Evolutionary conservation across 2,329 filamentous ascomycete genomes (phyloP).

Genomic region (Sarocladium strictum): DNA sequence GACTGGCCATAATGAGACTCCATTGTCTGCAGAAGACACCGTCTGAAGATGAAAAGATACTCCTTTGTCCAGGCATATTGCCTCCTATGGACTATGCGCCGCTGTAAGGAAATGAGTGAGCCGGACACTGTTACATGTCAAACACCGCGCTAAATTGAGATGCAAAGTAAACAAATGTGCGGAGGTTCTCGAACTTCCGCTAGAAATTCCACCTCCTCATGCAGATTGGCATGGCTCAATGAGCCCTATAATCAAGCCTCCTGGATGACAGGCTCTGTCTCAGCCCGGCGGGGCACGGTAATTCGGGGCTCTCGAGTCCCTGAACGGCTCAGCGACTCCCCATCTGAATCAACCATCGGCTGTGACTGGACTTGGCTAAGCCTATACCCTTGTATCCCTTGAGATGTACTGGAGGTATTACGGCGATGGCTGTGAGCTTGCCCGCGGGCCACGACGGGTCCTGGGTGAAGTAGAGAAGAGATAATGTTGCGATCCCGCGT

Average conservation of each 20-base stretch:
- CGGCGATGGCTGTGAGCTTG: conserved; percentile 21
- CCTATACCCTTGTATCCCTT: conserved; percentile 5
- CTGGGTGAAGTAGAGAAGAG: conserved; percentile 41
- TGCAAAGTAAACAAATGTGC: neutral
- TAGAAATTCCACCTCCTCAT: neutral
- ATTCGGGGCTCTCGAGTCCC: neutral
- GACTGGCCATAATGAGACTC: too few species aligned
- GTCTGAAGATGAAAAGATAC: too few species aligned
- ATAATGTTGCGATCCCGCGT: conserved; percentile 34
- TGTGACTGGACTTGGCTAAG: conserved; percentile 6
- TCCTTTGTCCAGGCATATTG: neutral
- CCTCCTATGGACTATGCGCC: neutral
- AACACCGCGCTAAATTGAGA: conserved; percentile 5
- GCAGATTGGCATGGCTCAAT: neutral
- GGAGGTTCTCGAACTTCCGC: neutral
- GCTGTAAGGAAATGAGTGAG: neutral
- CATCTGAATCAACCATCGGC: conserved; percentile 6
- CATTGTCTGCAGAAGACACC: too few species aligned
- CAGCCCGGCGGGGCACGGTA: neutral
- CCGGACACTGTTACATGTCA: neutral
- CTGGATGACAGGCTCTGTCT: conserved; percentile 1
- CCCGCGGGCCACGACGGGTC: conserved; percentile 32
- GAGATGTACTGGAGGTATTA: conserved; percentile 20
- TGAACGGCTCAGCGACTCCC: neutral
- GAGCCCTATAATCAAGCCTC: neutral